Conservation (phyloP, 2,329 filamentous ascomycete species). For the Alternaria arbusti region DNA sequence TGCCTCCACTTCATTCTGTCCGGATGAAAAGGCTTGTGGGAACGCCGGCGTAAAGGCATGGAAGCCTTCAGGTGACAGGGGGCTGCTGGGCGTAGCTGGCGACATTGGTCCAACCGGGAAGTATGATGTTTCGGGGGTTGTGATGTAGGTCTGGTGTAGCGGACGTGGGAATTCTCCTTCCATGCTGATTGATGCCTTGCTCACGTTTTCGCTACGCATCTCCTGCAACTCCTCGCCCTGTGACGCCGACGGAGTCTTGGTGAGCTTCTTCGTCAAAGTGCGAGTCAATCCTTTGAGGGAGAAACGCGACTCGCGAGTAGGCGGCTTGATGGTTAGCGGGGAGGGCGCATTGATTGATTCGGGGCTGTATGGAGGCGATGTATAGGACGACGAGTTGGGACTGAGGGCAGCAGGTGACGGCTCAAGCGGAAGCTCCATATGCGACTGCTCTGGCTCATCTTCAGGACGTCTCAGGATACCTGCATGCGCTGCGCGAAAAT, state of each 20-base stretch:
- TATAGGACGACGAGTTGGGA: constrained; percentile 36
- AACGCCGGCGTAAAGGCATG: background rate
- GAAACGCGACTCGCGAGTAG: constrained; percentile 34
- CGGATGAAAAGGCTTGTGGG: constrained; percentile 1
- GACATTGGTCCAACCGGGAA: constrained; percentile 26
- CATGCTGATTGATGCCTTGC: constrained; percentile 15
- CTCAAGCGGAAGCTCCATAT: constrained; percentile 27
- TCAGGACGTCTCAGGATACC: constrained; percentile 35
- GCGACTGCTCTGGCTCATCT: constrained; percentile 15
- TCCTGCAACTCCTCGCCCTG: constrained; percentile 35
- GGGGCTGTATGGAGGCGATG: constrained; percentile 33
- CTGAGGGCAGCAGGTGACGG: constrained; percentile 36
- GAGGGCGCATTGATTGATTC: constrained; percentile 30
- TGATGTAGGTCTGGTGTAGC: constrained; percentile 24
- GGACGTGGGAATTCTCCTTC: constrained; percentile 28
- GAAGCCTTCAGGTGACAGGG: constrained; percentile 6
- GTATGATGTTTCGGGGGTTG: constrained; percentile 22
- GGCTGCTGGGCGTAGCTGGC: constrained; percentile 24
- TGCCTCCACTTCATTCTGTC: constrained; percentile 13
- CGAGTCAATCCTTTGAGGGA: constrained; percentile 41
- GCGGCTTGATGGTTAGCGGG: constrained; percentile 24
- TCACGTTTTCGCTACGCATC: constrained; percentile 16
- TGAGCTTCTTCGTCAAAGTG: constrained; percentile 34
- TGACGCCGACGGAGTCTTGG: constrained; percentile 16
- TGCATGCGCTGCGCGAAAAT: constrained; percentile 37